These are phyloP conservation scores for Omphalotus guepiniiformis DNA, from an alignment of 768 basidiomycete species.

Conservation along the genomic window DNA sequence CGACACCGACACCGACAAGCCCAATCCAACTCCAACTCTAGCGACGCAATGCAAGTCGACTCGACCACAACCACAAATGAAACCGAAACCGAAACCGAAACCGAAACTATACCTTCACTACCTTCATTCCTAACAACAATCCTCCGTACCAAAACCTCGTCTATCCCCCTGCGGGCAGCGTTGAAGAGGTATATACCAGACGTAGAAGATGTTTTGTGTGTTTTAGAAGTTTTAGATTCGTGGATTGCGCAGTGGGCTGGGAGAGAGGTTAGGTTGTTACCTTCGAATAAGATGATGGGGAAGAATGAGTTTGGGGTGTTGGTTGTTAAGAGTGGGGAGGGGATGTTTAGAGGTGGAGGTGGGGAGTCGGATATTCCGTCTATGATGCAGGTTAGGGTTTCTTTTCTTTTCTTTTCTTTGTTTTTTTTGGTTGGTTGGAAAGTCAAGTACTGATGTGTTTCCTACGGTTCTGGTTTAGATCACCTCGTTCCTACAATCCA, in stretches of 20 bases:
- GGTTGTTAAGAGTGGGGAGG: conserved; percentile 21
- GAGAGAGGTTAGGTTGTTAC: conserved; percentile 33
- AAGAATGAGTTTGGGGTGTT: conserved; percentile 40
- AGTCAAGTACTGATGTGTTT: background rate
- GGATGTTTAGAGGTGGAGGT: conserved; percentile 14
- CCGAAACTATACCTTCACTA: conserved; percentile 21
- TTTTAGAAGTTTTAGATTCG: conserved; percentile 43
- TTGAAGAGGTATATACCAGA: conserved; percentile 46
- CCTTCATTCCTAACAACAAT: conserved; percentile 29
- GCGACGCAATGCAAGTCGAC: conserved; percentile 38
- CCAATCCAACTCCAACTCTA: conserved; percentile 9
- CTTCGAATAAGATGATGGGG: conserved; percentile 32
- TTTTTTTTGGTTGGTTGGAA: too few relatives aligned
- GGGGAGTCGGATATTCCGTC: background rate
- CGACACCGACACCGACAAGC: conserved; percentile 29
- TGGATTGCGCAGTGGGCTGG: conserved; percentile 43
- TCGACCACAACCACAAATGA: conserved; percentile 9
- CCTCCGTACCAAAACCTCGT: conserved; percentile 37
- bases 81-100: conserved; percentile 5
- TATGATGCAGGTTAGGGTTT: conserved; percentile 1
- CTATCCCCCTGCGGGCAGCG: conserved; percentile 41
- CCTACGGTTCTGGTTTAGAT: conserved; percentile 42
- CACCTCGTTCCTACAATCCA: conserved; percentile 53
- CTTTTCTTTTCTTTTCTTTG: background rate
- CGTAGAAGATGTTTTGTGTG: conserved; percentile 40